phyloP scores from a whole-genome alignment of 257 asterid genomes.

The Verbena officinalis region DNA sequence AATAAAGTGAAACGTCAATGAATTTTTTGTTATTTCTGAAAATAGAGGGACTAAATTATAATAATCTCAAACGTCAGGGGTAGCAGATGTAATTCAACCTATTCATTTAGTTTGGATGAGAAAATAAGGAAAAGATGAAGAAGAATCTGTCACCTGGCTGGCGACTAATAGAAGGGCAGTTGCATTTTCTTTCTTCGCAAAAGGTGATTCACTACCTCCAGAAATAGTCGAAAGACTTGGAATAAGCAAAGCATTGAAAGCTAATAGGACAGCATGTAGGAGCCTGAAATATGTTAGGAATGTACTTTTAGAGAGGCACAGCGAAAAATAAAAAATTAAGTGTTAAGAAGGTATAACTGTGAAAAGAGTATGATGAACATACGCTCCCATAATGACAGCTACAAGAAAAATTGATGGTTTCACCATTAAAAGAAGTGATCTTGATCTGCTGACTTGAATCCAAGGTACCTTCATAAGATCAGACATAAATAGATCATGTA shows the following conservation, averaged over 20 bases:
- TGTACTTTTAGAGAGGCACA: neutral
- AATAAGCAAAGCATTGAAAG: conserved; percentile 64
- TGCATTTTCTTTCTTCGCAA: conserved; percentile 70
- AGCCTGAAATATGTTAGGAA: conserved; percentile 52
- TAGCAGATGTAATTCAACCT: too few relatives aligned
- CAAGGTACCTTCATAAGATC: conserved; percentile 75
- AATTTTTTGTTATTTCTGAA: too few relatives aligned
- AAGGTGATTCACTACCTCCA: conserved; percentile 63
- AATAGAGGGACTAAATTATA: too few relatives aligned
- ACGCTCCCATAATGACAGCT: conserved; percentile 86
- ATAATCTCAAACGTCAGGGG: too few relatives aligned
- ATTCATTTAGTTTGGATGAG: neutral
- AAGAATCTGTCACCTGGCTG: conserved; percentile 70
- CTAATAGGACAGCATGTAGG: conserved; percentile 63
- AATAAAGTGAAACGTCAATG: too few relatives aligned
- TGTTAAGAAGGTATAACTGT: too few relatives aligned
- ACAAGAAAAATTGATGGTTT: conserved; percentile 75
- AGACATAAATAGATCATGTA: conserved; percentile 1
- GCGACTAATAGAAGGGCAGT: conserved; percentile 81
- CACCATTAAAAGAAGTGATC: conserved; percentile 83
- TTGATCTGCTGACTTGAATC: conserved; percentile 96
- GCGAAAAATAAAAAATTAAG: too few relatives aligned
- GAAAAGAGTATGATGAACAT: conserved; percentile 36
- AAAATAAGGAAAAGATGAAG: neutral
- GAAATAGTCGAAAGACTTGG: conserved; percentile 49